phyloP scores from a whole-genome alignment of 805 yeast genomes.

The Brettanomyces sp. region DNA sequence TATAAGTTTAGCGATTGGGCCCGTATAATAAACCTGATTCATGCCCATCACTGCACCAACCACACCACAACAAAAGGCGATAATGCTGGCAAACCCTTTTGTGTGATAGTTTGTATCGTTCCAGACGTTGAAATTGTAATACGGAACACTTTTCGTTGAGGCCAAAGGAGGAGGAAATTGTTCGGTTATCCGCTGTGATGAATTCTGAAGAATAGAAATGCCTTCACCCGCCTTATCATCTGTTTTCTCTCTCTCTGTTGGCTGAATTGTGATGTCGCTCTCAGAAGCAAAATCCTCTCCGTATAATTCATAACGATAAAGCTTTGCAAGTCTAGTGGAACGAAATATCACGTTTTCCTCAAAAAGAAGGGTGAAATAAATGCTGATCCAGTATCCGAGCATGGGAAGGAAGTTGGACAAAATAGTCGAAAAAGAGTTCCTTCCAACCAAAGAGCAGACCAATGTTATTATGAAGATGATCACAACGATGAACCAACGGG shows the following conservation, averaged over 20 bases:
- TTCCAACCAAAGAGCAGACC: constrained; percentile 68
- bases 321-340: constrained; percentile 28
- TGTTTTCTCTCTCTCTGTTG: background rate
- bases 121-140: constrained; percentile 73
- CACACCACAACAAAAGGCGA: constrained; percentile 59
- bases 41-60: constrained; percentile 81
- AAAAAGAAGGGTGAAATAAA: constrained; percentile 60
- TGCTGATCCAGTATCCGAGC: constrained; percentile 87
- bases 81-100: constrained; percentile 60
- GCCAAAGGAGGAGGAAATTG: constrained; percentile 9
- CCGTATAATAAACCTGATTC: constrained; percentile 79
- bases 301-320: constrained; percentile 35
- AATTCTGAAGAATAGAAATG: background rate
- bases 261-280: constrained; percentile 2
- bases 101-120: constrained; percentile 52
- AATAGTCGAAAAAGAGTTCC: constrained; percentile 61
- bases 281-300: constrained; percentile 11
- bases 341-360: constrained; percentile 73
- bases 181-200: background rate
- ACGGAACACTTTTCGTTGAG: constrained; percentile 18
- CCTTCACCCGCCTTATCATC: background rate
- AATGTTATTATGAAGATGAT: constrained; percentile 53
- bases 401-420: constrained; percentile 78
- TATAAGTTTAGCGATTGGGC: constrained; percentile 56
- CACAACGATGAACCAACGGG: constrained; percentile 72